phyloP scores from a whole-genome alignment of 768 basidiomycete genomes.

The Russula brevipes region DNA sequence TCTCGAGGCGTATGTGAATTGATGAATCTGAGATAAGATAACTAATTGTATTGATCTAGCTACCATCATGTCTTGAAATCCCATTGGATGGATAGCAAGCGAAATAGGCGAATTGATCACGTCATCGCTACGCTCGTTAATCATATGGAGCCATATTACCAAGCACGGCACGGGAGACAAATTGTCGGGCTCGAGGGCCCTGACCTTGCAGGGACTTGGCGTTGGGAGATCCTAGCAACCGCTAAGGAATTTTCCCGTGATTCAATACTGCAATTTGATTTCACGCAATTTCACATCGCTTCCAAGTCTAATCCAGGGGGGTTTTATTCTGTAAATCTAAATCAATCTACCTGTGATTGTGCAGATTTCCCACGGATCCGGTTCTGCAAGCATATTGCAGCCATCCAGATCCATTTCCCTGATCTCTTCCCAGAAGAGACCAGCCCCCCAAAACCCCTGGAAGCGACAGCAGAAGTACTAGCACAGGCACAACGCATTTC shows the following conservation, averaged over 20 bases:
- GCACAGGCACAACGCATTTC: neutral
- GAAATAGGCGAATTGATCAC: neutral
- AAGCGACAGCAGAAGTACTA: too few relatives aligned
- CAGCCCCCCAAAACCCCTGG: too few relatives aligned
- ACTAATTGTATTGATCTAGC: neutral
- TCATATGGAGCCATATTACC: neutral
- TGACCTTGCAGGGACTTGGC: neutral
- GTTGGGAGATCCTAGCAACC: neutral
- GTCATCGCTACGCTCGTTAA: neutral
- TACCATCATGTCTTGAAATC: neutral
- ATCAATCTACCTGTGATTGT: neutral
- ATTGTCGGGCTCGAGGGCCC: neutral
- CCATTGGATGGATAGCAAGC: neutral
- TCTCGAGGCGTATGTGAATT: neutral
- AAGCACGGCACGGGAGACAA: neutral
- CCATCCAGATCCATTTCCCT: neutral
- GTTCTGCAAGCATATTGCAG: conserved; percentile 1
- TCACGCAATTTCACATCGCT: neutral
- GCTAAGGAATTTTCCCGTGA: neutral
- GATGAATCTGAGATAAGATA: neutral
- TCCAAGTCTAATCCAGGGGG: neutral
- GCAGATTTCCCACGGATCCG: neutral
- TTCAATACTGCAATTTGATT: neutral
- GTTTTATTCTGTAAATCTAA: neutral
- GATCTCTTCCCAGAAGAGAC: neutral